Evolutionary conservation across 139 green algal species (phyloP).

Genomic region (Closterium sp.): DNA sequence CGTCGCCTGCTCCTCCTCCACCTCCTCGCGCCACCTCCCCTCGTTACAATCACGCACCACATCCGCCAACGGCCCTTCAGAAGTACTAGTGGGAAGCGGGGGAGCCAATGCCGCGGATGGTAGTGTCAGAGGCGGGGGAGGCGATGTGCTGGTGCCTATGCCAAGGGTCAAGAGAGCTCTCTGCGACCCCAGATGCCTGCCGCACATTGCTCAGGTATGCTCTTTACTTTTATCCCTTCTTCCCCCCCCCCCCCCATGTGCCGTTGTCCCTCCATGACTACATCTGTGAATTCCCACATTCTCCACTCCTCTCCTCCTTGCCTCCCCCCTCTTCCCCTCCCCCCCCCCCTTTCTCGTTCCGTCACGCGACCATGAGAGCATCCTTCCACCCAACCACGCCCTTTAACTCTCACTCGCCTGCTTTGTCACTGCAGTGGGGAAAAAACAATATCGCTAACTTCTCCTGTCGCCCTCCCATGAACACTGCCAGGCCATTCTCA

Average conservation of each 20-base stretch:
- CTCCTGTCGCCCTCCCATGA: too few species aligned
- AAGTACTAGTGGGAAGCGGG: slow-evolving; percentile 4
- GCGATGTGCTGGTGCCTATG: slow-evolving; percentile 68
- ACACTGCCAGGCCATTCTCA: slow-evolving; percentile 71
- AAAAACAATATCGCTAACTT: too few species aligned
- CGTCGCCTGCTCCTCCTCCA: too few species aligned
- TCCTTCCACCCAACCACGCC: too few species aligned
- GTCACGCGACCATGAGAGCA: too few species aligned
- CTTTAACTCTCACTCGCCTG: neutral
- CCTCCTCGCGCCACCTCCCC: slow-evolving; percentile 22
- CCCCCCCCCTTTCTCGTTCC: neutral
- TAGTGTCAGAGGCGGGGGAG: slow-evolving; percentile 58
- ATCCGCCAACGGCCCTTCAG: neutral
- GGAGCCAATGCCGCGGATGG: slow-evolving; percentile 39
- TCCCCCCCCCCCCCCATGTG: too few species aligned
- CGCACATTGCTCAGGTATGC: slow-evolving; percentile 60
- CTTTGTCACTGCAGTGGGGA: too few species aligned
- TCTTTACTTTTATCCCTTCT: too few species aligned
- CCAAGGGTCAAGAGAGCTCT: slow-evolving; percentile 72
- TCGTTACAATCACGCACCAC: neutral
- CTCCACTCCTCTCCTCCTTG: neutral
- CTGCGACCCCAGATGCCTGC: slow-evolving; percentile 66
- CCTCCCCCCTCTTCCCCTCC: too few species aligned
- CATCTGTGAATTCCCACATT: too few species aligned
- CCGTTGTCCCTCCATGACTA: too few species aligned